Base-by-base conservation (phyloP, 352 stramenopile genomes). In the Phytophthora pistaciae region DNA sequence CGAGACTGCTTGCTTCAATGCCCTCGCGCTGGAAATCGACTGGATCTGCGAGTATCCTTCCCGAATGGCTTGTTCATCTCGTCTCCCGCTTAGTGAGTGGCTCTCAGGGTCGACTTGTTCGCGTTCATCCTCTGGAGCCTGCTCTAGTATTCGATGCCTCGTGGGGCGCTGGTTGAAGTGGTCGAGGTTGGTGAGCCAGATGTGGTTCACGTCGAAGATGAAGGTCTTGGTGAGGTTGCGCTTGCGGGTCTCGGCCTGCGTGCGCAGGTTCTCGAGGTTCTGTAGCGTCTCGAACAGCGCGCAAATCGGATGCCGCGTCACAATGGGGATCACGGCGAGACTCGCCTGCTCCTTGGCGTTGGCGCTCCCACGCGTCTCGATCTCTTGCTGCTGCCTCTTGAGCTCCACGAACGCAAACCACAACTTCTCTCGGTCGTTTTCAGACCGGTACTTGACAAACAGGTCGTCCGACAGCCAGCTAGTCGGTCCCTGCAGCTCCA, bases 111-210 rank as follows among this genome's bases (percentile, higher is more conserved):
- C 56, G 6, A 70, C n/a, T 2, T 56, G 40, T n/a, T 82, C 78
- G 20, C 31, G 52, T 18, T 77, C 64, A 20, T 70, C 46, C 5
- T 60, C 70, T 18, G 74, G 31, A 16, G 38, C 3, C 21, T 56
- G 14, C 9, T 68, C 40, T 33, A 52, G 21, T 33, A 60, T 59
- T 7, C 49, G 60, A 50, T 68, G 69, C 25, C 13, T 60, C 3
- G 20, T 56, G 53, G 75, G 60, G 40, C 73, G 79, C 27, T 85
- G 78, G 55, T 94, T 91, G 62, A 97, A 94, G 66, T 97, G 91
- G 53, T 94, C 84, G 31, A 98, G 79, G 66, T 98, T 97, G 10
- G 91, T 95, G 56, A 98, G 85, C 93, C 93, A 98, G 31, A 98
- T 75, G 65, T 93, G 88, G 68, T 97, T 93, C 44, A 98, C 93